A percentile compares a stretch with the other conserved stretches of the same genome.
phyloP scores from a whole-genome alignment of 2,329 filamentous ascomycete genomes.

The Aquanectria penicillioides region DNA sequence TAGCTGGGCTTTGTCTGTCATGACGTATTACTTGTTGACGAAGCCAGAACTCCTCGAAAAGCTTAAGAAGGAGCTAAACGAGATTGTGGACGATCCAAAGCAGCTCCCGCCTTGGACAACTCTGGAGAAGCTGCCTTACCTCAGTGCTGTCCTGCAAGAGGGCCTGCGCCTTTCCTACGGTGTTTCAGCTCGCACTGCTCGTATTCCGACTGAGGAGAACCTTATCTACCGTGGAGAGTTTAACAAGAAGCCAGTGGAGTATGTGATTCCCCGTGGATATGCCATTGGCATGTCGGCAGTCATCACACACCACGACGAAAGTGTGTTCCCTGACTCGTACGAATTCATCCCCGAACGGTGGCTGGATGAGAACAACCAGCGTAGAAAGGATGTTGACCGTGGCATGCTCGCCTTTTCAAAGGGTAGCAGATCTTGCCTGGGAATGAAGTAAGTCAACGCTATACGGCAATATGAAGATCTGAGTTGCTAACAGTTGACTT shows the following conservation, averaged over 20 bases:
- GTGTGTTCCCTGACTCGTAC: neutral
- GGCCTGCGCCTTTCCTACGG: constrained; percentile 5
- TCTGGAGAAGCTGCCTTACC: neutral
- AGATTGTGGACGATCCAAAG: neutral
- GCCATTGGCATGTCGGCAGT: constrained; percentile 7
- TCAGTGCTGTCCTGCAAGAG: constrained; percentile 2
- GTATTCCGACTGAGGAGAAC: neutral
- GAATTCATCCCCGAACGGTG: constrained; percentile 9
- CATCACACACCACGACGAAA: constrained; percentile 2
- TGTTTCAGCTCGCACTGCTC: constrained; percentile 4
- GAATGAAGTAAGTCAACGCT: neutral
- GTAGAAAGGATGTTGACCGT: constrained; percentile 4
- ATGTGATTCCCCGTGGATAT: neutral
- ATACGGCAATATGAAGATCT: too few relatives aligned
- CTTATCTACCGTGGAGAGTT: neutral
- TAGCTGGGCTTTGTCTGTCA: neutral
- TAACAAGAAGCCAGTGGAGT: constrained; percentile 7
- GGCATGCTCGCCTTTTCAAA: constrained; percentile 12
- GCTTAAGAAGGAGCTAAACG: constrained; percentile 1
- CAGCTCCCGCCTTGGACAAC: neutral
- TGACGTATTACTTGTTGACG: neutral
- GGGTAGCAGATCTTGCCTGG: constrained; percentile 5
- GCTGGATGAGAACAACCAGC: constrained; percentile 4
- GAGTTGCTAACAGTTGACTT: neutral
- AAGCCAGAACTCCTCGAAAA: neutral